Conservation (phyloP, 2,329 filamentous ascomycete genomes). For the Orbilia quercus region DNA sequence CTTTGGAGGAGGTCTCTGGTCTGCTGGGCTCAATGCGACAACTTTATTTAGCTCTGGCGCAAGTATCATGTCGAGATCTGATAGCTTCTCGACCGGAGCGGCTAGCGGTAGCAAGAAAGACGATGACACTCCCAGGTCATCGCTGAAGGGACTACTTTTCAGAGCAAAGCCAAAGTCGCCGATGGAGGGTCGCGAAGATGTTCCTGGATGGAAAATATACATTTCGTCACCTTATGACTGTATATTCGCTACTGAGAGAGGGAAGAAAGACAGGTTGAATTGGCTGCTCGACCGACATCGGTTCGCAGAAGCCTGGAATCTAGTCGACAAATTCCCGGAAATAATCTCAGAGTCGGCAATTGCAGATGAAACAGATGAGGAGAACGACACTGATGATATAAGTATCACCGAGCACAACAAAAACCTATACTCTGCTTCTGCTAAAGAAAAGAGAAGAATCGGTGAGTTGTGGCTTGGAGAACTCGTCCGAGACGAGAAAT, state of each 20-base stretch:
- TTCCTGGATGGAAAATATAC: slow-evolving; percentile 81
- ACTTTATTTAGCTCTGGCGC: slow-evolving; percentile 87
- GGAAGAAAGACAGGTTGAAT: slow-evolving; percentile 82
- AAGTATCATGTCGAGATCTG: slow-evolving; percentile 69
- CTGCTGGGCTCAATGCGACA: slow-evolving; percentile 86
- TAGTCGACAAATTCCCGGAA: slow-evolving; percentile 89
- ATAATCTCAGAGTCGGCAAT: slow-evolving; percentile 65
- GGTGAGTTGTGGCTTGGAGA: slow-evolving; percentile 95
- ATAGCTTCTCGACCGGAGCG: slow-evolving; percentile 45
- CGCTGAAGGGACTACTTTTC: slow-evolving; percentile 42
- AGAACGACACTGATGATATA: slow-evolving; percentile 69
- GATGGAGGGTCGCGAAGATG: slow-evolving; percentile 59
- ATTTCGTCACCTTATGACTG: slow-evolving; percentile 97
- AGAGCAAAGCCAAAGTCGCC: slow-evolving; percentile 61
- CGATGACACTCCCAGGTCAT: slow-evolving; percentile 46
- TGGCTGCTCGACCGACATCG: slow-evolving; percentile 86
- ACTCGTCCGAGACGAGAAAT: slow-evolving; percentile 78
- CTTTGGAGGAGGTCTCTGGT: slow-evolving; percentile 82
- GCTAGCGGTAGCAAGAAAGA: slow-evolving; percentile 37
- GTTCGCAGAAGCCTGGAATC: slow-evolving; percentile 87
- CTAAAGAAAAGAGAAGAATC: slow-evolving; percentile 88
- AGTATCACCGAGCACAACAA: slow-evolving; percentile 56
- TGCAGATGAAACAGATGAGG: slow-evolving; percentile 69
- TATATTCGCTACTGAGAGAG: slow-evolving; percentile 87
- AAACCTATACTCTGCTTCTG: slow-evolving; percentile 72